Evolutionary conservation across 768 basidiomycete species (phyloP).

Genomic region (Lentinula lateritia): DNA sequence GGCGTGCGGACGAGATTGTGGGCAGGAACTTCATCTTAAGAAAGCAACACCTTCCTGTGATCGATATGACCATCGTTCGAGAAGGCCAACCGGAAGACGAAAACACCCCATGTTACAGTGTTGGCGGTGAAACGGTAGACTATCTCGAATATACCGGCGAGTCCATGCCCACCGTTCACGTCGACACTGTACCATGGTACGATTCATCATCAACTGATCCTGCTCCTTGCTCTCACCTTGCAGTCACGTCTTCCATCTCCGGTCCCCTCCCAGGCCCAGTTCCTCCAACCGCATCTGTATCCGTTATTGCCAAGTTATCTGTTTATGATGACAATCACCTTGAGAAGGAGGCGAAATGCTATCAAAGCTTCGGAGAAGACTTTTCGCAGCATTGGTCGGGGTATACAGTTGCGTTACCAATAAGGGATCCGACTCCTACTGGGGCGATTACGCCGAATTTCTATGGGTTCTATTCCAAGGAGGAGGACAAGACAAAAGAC

Average conservation of each 20-base stretch:
- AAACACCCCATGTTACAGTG: background rate
- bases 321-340: slow-evolving; percentile 21
- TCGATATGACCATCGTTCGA: background rate
- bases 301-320: slow-evolving; percentile 26
- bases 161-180: background rate
- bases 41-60: background rate
- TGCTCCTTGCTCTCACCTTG: background rate
- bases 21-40: background rate
- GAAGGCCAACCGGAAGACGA: background rate
- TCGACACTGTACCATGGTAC: background rate
- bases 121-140: background rate
- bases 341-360: slow-evolving; percentile 26
- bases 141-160: background rate
- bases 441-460: slow-evolving; percentile 55
- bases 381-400: slow-evolving; percentile 47
- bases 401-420: slow-evolving; percentile 34
- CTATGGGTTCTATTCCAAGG: slow-evolving; percentile 49
- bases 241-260: background rate
- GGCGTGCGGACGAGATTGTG: background rate
- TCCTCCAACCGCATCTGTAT: slow-evolving; percentile 2
- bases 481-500: background rate
- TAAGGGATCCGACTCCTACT: slow-evolving; percentile 39
- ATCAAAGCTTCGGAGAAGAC: slow-evolving; percentile 37
- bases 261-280: slow-evolving; percentile 4
- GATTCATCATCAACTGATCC: background rate